Evolutionary conservation across 2,329 filamentous ascomycete species (phyloP), one percentile per base, ranked within the genome.

Genomic region (Coniella vitis): DNA sequence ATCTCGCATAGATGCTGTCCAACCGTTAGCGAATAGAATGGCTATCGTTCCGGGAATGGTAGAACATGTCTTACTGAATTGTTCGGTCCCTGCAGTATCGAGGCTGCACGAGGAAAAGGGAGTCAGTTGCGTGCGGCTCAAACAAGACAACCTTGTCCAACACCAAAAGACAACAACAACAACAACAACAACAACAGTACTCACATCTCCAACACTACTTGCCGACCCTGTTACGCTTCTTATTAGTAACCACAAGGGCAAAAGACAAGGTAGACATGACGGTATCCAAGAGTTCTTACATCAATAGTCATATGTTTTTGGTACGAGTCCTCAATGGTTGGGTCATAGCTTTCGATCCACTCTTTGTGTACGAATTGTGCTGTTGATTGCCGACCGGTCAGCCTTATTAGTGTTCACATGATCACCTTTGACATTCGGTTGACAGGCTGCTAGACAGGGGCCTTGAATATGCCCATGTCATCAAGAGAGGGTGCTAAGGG

Each of bases 291-390:
- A n/a, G 79, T 86, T 75, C 87, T 75, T 71, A 93, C 89, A 75
- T 95, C 89, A 54, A 95, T 87, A 58, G 90, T 75, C 38, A 86
- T 74, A 57, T 86, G 83, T 54, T 84, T 86, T 54, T 84, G 76
- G 63, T 88, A 88, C 25, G 84, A 86, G 65, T 88, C 84, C 63
- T 88, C 84, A 58, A 88, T 88, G 16, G 84, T 88, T 14, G 84
- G 84, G 64, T 88, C 84, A 68, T 88, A 88, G 65, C 82, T 87
- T 67, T 95, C 89, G 63, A 95, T 91, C 87, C 89, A 94, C 60
- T 94, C 86, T 70, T 93, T 90, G 67, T 93, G 88, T 45, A 95
- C 89, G 61, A 94, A 95, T 74, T 95, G 89, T 61, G 90, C 89
- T 89, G 61, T 61, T 56, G 58, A 51, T 21, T 38, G 45, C 38